phyloP scores from a whole-genome alignment of 345 rosid species.

The Odontarrhena argentea region DNA sequence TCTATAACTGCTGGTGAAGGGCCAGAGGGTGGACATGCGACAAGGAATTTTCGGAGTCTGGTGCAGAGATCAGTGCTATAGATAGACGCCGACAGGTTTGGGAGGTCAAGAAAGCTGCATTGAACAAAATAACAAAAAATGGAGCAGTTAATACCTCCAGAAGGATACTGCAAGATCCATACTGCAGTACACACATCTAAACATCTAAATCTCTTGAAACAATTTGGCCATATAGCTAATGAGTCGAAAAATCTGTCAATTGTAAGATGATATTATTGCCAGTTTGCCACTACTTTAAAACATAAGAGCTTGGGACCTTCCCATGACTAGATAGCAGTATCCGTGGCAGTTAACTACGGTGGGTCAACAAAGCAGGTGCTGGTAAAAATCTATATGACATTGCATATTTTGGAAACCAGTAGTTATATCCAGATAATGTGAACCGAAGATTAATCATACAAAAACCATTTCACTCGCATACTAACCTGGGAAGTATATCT shows the following conservation, averaged over 20 bases:
- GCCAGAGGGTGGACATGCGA: conserved; percentile 94
- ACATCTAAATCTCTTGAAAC: conserved; percentile 11
- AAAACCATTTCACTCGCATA: conserved; percentile 7
- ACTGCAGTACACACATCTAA: conserved; percentile 19
- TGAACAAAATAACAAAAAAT: conserved; percentile 29
- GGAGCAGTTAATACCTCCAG: conserved; percentile 29
- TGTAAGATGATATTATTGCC: neutral
- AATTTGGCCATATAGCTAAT: conserved; percentile 9
- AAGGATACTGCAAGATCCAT: conserved; percentile 10
- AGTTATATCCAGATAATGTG: conserved; percentile 1
- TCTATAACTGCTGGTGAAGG: conserved; percentile 90
- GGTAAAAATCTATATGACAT: conserved; percentile 18
- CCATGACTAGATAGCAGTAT: neutral
- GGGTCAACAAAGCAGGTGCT: conserved; percentile 13
- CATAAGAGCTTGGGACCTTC: conserved; percentile 9
- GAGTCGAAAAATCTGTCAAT: conserved; percentile 3
- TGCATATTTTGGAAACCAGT: neutral
- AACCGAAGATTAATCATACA: conserved; percentile 1
- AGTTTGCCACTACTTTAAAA: conserved; percentile 9
- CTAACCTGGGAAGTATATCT: conserved; percentile 89
- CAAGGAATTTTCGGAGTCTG: conserved; percentile 83
- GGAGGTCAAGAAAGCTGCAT: conserved; percentile 90
- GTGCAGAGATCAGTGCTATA: conserved; percentile 89
- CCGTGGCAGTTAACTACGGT: conserved; percentile 2
- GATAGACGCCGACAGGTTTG: conserved; percentile 83